Conservation (phyloP, 1,284 basidiomycete species). For the Ustilago cynodontis region DNA sequence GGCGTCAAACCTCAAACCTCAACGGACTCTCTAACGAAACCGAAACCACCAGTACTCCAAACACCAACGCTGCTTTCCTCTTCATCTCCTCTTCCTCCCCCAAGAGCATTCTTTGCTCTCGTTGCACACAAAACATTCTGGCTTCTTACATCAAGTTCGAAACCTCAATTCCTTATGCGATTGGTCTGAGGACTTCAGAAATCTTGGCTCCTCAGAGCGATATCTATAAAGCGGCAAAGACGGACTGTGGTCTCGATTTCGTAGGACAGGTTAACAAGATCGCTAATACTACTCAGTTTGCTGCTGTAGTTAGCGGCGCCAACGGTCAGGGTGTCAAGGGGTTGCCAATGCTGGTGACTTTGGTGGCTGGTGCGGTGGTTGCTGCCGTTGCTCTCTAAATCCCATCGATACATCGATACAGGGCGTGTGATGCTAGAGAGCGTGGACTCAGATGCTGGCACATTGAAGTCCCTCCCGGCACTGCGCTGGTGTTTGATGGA, state of each 20-base stretch:
- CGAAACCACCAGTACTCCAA: constrained; percentile 19
- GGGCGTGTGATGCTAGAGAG: not conserved
- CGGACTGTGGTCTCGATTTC: constrained; percentile 46
- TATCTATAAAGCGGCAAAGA: constrained; percentile 58
- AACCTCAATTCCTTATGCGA: constrained; percentile 63
- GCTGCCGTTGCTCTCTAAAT: constrained; percentile 24
- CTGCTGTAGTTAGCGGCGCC: constrained; percentile 38
- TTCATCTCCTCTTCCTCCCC: constrained; percentile 53
- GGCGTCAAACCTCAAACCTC: constrained; percentile 26
- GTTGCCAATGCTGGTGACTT: constrained; percentile 5
- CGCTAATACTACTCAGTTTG: constrained; percentile 56
- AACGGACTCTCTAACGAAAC: constrained; percentile 28
- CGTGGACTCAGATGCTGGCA: constrained; percentile 25
- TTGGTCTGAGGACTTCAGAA: constrained; percentile 54
- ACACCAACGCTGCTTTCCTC: constrained; percentile 63
- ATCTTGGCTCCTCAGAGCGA: constrained; percentile 56
- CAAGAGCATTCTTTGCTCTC: constrained; percentile 59
- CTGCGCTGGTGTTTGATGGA: not conserved
- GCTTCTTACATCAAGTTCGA: constrained; percentile 64
- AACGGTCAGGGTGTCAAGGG: constrained; percentile 8
- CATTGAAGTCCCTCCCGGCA: constrained; percentile 18
- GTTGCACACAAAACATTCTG: constrained; percentile 60
- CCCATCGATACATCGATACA: too few species aligned
- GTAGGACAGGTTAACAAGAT: constrained; percentile 52
- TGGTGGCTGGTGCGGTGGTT: constrained; percentile 25